Evolutionary conservation across 1,284 basidiomycete genomes (phyloP), one percentile per base, ranked within the genome.

Genomic region (Malassezia brasiliensis): DNA sequence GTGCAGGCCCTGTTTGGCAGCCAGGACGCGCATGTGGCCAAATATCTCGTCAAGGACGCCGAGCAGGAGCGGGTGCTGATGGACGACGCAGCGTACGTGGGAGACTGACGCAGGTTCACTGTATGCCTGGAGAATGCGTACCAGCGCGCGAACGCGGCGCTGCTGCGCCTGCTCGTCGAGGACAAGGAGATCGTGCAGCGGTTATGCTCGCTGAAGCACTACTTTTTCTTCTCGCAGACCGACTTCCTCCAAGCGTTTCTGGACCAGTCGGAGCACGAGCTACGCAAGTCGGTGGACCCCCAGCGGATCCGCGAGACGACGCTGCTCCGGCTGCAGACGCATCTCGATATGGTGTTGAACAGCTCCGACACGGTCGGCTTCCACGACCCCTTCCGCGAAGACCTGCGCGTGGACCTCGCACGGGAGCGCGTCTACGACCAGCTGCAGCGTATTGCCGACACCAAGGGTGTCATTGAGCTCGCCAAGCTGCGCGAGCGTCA

Each of bases 291-390:
- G 41, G 69, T 74, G 10, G 62, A 64, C 22, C 68, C 69, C 6
- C 63, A 56, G 31, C 64, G 62, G 45, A 64, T 68, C 28, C 86
- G 86, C 67, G 71, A 74, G 44, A 66, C 66, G 41, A 66, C 67
- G 34, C 60, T 65, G 54, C 62, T 66, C 36, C 61, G 70, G 1
- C 52, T 74, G 36, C 69, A 72, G 46, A 67, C 67, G n/a, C 71
- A 72, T 41, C 65, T 74, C 8, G 72, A 69, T 30, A 67, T 69
- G 42, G 70, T 72, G 17, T 55, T 74, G 12, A 69, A 69, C 11
- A 70, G 67, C 44, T 68, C 65, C 35, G 63, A 63, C 39, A 66
- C 60, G 8, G 71, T 73, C 10, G 70, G 70, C 15, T 74, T 66
- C 37, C 53, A 60, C 17, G 72, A 74, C 48, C 69, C 68, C 25